Evolutionary conservation across 2,329 filamentous ascomycete genomes (phyloP).

Genomic region (Aspergillus pseudonomiae): DNA sequence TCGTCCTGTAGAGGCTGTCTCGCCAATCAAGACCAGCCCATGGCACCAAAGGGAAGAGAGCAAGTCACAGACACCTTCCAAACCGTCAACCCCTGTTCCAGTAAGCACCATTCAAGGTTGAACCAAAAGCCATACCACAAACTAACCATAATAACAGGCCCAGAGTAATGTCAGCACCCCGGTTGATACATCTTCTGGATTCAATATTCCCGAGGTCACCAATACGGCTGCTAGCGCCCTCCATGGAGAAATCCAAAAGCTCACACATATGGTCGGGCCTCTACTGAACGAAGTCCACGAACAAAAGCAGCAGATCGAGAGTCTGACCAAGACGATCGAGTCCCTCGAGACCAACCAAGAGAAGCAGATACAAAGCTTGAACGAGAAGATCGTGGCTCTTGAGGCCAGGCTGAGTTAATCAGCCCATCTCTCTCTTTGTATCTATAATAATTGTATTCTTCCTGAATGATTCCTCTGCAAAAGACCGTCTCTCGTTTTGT

Average conservation of each 20-base stretch:
- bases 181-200: constrained; percentile 28
- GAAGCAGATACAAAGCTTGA: constrained; percentile 71
- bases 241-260: constrained; percentile 39
- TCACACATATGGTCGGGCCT: background rate
- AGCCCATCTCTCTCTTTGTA: background rate
- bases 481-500: constrained; percentile 19
- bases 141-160: background rate
- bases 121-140: background rate
- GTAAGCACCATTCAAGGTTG: constrained; percentile 18
- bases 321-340: constrained; percentile 74
- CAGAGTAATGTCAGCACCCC: constrained; percentile 34
- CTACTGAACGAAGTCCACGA: constrained; percentile 67
- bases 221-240: constrained; percentile 54
- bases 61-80: constrained; percentile 29
- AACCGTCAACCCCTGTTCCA: constrained; percentile 25
- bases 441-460: constrained; percentile 13
- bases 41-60: constrained; percentile 33
- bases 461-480: constrained; percentile 7
- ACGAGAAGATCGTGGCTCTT: constrained; percentile 75
- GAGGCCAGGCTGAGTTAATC: constrained; percentile 70
- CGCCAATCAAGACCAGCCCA: constrained; percentile 34
- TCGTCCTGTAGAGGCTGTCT: constrained; percentile 26
- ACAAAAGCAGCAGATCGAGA: constrained; percentile 75
- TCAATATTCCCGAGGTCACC: constrained; percentile 29
- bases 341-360: constrained; percentile 75